A percentile compares a stretch with the other conserved stretches of the same genome.
Conservation (phyloP, 306 rosid genomes). For the Adenanthera pavonina region DNA sequence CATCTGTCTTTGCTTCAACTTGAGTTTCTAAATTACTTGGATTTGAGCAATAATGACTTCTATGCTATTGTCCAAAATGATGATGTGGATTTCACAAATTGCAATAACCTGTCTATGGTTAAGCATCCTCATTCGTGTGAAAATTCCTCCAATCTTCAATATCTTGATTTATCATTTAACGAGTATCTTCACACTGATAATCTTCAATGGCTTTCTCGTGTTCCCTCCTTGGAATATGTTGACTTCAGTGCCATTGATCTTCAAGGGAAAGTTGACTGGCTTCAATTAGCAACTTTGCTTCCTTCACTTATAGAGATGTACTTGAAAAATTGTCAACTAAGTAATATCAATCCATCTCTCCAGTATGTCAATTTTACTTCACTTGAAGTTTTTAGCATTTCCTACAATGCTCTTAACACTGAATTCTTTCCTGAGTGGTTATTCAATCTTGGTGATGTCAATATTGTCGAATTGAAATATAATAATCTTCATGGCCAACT, state of each 20-base stretch:
- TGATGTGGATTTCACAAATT: background rate
- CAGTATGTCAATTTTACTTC: background rate
- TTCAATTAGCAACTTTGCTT: background rate
- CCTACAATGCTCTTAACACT: background rate
- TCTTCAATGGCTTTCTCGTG: slow-evolving; percentile 2
- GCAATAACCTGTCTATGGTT: background rate
- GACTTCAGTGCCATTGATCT: background rate
- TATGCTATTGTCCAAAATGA: background rate
- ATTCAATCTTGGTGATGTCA: background rate
- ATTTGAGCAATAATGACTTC: background rate
- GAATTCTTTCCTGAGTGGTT: background rate
- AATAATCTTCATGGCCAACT: slow-evolving; percentile 1
- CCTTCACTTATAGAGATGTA: background rate
- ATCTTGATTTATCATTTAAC: background rate
- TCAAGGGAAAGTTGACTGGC: background rate
- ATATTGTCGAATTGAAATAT: background rate
- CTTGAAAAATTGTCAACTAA: background rate
- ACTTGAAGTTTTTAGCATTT: background rate
- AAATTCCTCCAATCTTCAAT: background rate
- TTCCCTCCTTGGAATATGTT: background rate
- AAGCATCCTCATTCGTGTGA: background rate
- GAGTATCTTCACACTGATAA: background rate
- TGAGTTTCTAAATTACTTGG: background rate
- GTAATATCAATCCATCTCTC: background rate
- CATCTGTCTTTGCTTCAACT: background rate